These are phyloP conservation scores for Microstegium vimineum DNA, from an alignment of 176 grass and related monocot genomes.

Conservation along the genomic window DNA sequence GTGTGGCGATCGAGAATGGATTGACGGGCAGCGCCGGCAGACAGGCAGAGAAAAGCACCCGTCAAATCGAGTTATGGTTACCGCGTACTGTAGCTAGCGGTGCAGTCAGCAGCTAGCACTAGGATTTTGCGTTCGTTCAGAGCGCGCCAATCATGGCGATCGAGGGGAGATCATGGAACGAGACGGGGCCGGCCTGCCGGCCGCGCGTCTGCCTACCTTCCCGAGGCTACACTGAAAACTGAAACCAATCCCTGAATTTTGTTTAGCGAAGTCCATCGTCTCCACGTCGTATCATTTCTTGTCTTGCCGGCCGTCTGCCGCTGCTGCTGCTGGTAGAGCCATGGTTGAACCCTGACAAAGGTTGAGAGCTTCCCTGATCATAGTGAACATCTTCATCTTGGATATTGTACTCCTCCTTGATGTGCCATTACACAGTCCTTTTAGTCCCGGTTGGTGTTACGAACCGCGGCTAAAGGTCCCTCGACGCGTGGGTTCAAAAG, in stretches of 20 bases:
- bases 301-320: neutral
- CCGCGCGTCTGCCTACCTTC: no score
- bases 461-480: no score
- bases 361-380: no score
- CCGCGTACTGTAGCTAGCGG: no score
- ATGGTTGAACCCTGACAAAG: no score
- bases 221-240: slow-evolving; percentile 43
- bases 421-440: no score
- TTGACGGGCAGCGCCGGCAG: neutral
- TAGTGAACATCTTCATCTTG: no score
- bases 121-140: slow-evolving; percentile 26
- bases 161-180: neutral
- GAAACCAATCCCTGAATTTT: slow-evolving; percentile 10
- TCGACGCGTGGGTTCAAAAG: no score
- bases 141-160: slow-evolving; percentile 37
- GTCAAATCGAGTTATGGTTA: slow-evolving; percentile 32
- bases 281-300: slow-evolving; percentile 28
- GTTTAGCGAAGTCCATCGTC: neutral
- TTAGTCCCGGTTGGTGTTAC: no score
- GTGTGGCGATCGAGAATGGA: neutral
- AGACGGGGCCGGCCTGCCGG: neutral
- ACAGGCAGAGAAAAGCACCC: slow-evolving; percentile 27
- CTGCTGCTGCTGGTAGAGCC: no score
- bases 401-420: no score
- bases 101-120: no score